Evolutionary conservation across 352 stramenopile genomes (phyloP), one percentile per base, ranked within the genome.

Genomic region (Chrysophaeum taylorii): DNA sequence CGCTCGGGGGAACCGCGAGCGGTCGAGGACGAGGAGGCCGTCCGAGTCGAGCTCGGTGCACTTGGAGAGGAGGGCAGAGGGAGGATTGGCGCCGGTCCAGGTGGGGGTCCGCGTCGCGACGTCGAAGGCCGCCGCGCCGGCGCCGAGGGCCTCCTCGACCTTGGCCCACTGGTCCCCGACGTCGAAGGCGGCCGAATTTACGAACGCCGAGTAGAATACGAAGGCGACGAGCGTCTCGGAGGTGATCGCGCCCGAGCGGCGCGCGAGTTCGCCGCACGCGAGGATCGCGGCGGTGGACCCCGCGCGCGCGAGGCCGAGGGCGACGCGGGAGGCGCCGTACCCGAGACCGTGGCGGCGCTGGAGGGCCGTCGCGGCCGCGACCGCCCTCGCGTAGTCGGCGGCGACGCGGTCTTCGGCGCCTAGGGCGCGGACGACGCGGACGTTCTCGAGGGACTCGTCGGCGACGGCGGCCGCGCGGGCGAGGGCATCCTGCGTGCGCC

Each of bases 71-170:
- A 66, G 57, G 12, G 57, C 4, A 2, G 31, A 43, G 2, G 57
- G 57, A 9, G 57, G 33, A 4, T 9, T 2, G 9, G 7, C 27
- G 31, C 57, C 57, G 31, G 1, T 7, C 57, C 57, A 66, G 12
- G n/a, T 31, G 2, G 57, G 57, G 12, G 4, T 18, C 12, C 57
- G 57, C 33, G 29, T 18, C 2, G 57, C 57, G 33, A 66, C 12
- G 12, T 66, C 23, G 35, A 66, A 66, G 33, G 57, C 57, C 57
- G 27, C 57, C 57, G 57, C 35, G 57, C 57, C 57, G 0, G 84
- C 84, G 39, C 84, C 85, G 25, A 88, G 74, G 23, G 84, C 84
- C 68, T 85, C 78, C 23, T 66, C 57, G 15, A 66, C 57, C 57
- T 45, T 42, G 57, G 57, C 57, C 33, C 31, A 45, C 57, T 66